Percentiles rank a stretch among this genome's conserved stretches.
phyloP scores from a whole-genome alignment of 2,329 filamentous ascomycete species.

The Nigrospora osmanthi region DNA sequence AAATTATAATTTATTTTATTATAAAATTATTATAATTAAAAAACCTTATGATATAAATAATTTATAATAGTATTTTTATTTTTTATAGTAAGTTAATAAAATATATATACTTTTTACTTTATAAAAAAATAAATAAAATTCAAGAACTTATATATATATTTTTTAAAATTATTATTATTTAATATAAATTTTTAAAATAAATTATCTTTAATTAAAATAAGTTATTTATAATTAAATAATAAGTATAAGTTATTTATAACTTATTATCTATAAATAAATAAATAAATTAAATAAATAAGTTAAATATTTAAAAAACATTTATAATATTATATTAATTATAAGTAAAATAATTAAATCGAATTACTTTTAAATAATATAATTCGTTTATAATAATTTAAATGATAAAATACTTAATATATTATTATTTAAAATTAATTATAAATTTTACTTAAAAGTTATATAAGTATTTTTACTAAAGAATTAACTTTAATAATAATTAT shows the following conservation, averaged over 20 bases:
- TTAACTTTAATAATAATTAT: background rate
- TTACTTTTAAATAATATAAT: background rate
- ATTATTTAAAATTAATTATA: background rate
- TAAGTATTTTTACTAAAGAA: background rate
- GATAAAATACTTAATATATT: background rate
- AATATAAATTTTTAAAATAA: background rate
- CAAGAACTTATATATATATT: background rate
- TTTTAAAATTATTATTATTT: slow-evolving; percentile 1
- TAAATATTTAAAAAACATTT: background rate
- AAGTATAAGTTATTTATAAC: too few relatives aligned
- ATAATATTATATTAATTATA: background rate
- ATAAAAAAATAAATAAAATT: background rate
- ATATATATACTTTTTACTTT: too few relatives aligned
- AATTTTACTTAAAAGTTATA: background rate
- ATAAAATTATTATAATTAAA: too few relatives aligned
- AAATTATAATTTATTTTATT: background rate
- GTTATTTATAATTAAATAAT: too few relatives aligned
- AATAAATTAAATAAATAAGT: background rate
- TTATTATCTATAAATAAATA: background rate
- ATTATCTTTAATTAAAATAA: too few relatives aligned
- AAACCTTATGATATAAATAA: background rate
- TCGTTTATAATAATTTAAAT: background rate
- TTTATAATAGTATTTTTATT: background rate
- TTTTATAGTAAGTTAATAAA: background rate
- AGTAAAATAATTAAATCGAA: too few relatives aligned